These are phyloP conservation scores for Arachis stenosperma DNA, from an alignment of 306 rosid species.

Conservation along the genomic window DNA sequence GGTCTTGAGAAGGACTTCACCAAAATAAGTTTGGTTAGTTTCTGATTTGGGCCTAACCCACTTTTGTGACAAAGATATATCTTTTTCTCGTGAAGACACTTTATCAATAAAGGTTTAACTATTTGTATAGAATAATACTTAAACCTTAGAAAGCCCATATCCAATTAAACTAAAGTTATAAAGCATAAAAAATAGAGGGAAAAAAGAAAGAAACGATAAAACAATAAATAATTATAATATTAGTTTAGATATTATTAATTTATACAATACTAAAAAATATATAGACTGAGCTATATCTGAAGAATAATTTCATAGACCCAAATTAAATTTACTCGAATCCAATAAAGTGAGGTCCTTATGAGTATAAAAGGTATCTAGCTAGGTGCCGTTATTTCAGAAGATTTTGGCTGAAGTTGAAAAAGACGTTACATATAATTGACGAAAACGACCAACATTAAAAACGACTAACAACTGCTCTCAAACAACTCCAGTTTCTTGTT, in stretches of 20 bases:
- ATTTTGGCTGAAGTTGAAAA: neutral
- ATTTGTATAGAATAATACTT: too few species aligned
- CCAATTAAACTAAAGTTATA: too few species aligned
- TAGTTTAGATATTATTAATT: too few species aligned
- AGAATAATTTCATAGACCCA: neutral
- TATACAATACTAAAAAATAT: neutral
- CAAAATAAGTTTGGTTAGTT: neutral
- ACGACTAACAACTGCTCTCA: neutral
- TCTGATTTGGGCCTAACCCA: neutral
- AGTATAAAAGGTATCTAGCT: neutral
- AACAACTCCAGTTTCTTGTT: neutral
- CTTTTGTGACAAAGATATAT: too few species aligned
- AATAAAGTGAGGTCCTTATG: neutral
- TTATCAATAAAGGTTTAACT: too few species aligned
- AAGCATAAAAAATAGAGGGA: too few species aligned
- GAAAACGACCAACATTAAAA: neutral
- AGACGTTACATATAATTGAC: constrained; percentile 2
- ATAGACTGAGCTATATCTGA: neutral
- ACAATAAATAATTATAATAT: too few species aligned
- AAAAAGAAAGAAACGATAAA: too few species aligned
- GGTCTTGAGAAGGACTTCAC: too few species aligned
- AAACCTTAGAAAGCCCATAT: too few species aligned
- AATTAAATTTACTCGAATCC: neutral
- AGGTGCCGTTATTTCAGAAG: neutral
- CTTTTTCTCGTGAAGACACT: too few species aligned